A percentile compares a stretch with the other conserved stretches of the same genome.
phyloP scores from a whole-genome alignment of 768 basidiomycete species.

The Tylopilus sp. region DNA sequence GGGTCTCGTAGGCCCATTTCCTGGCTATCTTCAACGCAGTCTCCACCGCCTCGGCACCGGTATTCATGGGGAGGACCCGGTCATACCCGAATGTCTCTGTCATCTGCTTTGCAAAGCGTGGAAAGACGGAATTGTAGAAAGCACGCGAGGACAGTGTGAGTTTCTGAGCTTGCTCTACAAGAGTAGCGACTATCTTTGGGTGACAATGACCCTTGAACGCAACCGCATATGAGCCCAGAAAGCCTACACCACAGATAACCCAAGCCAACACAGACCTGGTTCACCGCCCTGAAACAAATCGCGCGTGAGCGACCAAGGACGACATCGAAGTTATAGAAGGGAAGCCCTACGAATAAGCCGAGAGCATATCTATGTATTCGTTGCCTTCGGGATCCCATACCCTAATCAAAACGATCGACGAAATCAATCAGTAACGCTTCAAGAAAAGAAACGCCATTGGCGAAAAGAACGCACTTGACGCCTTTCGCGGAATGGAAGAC shows the following conservation, averaged over 20 bases:
- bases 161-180: constrained; percentile 81
- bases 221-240: constrained; percentile 12
- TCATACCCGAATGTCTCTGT: constrained; percentile 87
- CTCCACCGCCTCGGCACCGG: constrained; percentile 97
- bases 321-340: background rate
- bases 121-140: constrained; percentile 92
- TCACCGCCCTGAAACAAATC: constrained; percentile 60
- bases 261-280: constrained; percentile 56
- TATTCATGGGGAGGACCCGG: constrained; percentile 98
- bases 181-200: constrained; percentile 77
- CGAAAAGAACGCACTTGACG: constrained; percentile 70
- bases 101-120: constrained; percentile 82
- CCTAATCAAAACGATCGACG: constrained; percentile 28
- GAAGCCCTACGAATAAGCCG: constrained; percentile 84
- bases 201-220: constrained; percentile 79
- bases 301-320: constrained; percentile 4
- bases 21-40: constrained; percentile 93
- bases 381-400: constrained; percentile 96
- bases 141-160: constrained; percentile 94
- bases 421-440: background rate
- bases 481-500: constrained; percentile 91
- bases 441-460: constrained; percentile 8
- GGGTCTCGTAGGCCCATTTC: constrained; percentile 96
- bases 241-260: constrained; percentile 1
- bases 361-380: constrained; percentile 97